Evolutionary conservation across 192 early-diverging fungal genomes (phyloP).

Genomic region (Lunasporangiospora selenospora): DNA sequence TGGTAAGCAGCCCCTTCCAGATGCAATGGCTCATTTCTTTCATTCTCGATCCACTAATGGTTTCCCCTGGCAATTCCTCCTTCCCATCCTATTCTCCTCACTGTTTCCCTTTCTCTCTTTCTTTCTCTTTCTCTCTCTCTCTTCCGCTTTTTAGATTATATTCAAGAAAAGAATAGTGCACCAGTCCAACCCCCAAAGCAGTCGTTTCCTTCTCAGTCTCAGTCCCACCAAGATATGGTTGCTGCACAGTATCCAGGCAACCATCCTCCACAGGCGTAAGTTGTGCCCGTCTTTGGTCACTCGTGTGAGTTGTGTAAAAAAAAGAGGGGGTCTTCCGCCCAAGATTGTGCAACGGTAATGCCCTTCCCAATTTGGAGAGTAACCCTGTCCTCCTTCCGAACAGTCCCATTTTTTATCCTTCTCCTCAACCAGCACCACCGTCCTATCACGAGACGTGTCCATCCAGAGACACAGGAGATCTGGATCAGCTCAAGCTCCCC

Average conservation of each 20-base stretch:
- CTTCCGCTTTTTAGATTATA: conserved; percentile 8
- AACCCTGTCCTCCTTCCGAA: neutral
- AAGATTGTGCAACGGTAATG: neutral
- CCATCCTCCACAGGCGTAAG: neutral
- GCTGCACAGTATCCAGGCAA: conserved; percentile 22
- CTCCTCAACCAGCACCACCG: too few species aligned
- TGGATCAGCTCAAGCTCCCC: conserved; percentile 12
- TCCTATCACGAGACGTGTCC: conserved; percentile 1
- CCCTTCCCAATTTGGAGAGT: too few species aligned
- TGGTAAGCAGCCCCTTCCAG: conserved; percentile 25
- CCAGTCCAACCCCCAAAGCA: conserved; percentile 24
- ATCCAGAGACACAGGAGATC: conserved; percentile 1
- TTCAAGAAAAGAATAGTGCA: conserved; percentile 7
- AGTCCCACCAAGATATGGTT: conserved; percentile 27
- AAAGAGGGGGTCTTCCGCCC: too few species aligned
- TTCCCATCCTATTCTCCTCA: neutral
- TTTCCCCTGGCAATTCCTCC: neutral
- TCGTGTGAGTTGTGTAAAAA: too few species aligned
- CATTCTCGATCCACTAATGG: neutral
- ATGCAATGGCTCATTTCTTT: neutral
- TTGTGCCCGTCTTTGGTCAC: too few species aligned
- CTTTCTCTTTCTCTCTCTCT: neutral
- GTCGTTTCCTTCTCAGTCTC: conserved; percentile 32
- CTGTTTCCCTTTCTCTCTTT: neutral
- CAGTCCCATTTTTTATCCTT: conserved; percentile 13